Percentiles rank a stretch among this genome's conserved stretches.
Evolutionary conservation across 106 monocot species (phyloP).

Genomic region (Platanthera guangdongensis): DNA sequence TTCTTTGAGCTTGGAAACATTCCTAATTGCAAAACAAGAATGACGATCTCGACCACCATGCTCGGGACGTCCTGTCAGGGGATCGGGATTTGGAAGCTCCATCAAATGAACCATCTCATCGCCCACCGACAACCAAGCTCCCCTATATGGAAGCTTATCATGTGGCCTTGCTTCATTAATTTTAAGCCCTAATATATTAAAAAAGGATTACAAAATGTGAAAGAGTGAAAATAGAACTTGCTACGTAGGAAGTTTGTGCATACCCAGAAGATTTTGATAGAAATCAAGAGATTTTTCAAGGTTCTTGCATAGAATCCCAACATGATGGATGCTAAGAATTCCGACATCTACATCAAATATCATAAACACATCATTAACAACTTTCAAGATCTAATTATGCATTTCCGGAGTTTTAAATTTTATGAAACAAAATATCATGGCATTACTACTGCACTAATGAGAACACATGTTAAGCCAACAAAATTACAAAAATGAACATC

Average conservation of each 20-base stretch:
- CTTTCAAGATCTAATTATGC: not conserved
- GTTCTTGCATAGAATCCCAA: constrained; percentile 86
- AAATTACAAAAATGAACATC: not conserved
- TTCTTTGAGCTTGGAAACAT: constrained; percentile 77
- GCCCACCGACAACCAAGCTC: constrained; percentile 97
- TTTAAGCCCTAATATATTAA: constrained; percentile 53
- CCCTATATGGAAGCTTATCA: constrained; percentile 95
- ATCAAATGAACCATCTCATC: constrained; percentile 98
- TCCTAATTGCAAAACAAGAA: constrained; percentile 76
- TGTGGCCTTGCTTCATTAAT: constrained; percentile 88
- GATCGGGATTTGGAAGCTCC: constrained; percentile 99
- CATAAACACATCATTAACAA: not conserved
- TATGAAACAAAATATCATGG: not conserved
- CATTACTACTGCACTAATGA: not conserved
- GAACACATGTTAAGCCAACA: not conserved
- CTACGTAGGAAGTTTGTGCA: constrained; percentile 3
- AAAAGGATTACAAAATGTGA: not conserved
- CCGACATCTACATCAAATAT: constrained; percentile 55
- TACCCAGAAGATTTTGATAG: constrained; percentile 88
- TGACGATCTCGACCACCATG: constrained; percentile 96
- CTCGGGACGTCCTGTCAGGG: constrained; percentile 93
- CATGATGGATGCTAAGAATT: constrained; percentile 89
- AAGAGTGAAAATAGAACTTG: not conserved
- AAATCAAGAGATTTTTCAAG: constrained; percentile 91
- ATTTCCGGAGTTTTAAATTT: not conserved